Base-by-base conservation (phyloP, 768 basidiomycete genomes). In the Auriscalpium microsporum region DNA sequence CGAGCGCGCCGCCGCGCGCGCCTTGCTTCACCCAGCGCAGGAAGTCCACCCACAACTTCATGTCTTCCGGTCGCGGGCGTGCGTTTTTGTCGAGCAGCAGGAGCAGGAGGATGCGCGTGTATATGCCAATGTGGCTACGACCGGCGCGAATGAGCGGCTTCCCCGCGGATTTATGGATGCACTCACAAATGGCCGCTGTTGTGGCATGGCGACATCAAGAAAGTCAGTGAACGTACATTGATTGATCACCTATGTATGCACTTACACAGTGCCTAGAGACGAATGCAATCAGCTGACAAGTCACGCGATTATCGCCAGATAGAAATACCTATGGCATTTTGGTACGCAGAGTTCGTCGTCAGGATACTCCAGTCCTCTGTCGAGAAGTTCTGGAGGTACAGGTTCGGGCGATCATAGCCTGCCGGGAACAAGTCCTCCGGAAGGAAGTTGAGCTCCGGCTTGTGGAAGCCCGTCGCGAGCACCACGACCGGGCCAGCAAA, bases 31-130 rank as follows among this genome's bases (percentile, higher is more conserved):
- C 60, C 64, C 75, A 80, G 17, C 75, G 71, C 33, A 79, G 65
- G 34, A 72, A 68, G 63, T 80, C 78, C 33, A 82, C 79, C 79
- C 79, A 81, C 11, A 79, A 69, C 64, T 78, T 76, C 79, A 78
- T 79, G 59, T 78, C 78, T 50, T 74, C 72, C 2, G 72, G 67
- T 11, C 66, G 57, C 1, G 78, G 79, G 0, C 76, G 69, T 0
- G 78, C 74, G 44, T 63, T 63, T n/a, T 66, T 56, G 62, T 80
- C 77, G 58, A 78, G 68, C 23, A 80, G 71, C 46, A 79, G 72
- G 2, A 73, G 73, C 9, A 79, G 66, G 11, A 79, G 73, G 21
- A 79, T 77, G 21, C 78, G 75, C 9, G 74, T 77, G 56, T 78
- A 78, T 21, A 80, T 78, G 36, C 80, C 79, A 36, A 82, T 80